A percentile compares a stretch with the other conserved stretches of the same genome.
phyloP scores from a whole-genome alignment of 805 yeast species.

The Schwanniomyces sp. region DNA sequence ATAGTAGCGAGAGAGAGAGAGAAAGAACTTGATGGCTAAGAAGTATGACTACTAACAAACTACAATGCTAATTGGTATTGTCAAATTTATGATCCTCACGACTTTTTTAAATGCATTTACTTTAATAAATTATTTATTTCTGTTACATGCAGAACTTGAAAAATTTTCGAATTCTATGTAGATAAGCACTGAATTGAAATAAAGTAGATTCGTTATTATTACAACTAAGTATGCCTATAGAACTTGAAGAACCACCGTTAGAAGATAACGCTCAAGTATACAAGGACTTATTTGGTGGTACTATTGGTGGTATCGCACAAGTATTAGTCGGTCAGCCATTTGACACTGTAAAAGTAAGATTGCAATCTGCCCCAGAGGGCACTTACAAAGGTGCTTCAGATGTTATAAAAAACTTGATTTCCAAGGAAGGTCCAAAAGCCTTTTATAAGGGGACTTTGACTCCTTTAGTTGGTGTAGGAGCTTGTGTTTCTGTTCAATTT shows the following conservation, averaged over 20 bases:
- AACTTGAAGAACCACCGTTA: conserved; percentile 42
- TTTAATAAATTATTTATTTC: conserved; percentile 72
- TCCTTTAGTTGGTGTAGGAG: conserved; percentile 68
- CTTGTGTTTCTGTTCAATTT: conserved; percentile 94
- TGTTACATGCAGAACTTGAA: background rate
- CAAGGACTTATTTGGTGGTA: conserved; percentile 87
- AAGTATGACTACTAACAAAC: background rate
- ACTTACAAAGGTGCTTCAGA: conserved; percentile 71
- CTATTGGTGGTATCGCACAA: conserved; percentile 94
- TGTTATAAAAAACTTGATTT: conserved; percentile 68
- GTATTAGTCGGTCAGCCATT: conserved; percentile 96
- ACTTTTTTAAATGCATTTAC: conserved; percentile 56
- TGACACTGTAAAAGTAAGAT: conserved; percentile 89
- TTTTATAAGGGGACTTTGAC: conserved; percentile 49
- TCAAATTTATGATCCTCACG: background rate
- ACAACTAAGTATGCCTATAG: conserved; percentile 33
- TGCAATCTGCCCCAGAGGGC: conserved; percentile 85
- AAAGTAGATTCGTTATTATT: background rate
- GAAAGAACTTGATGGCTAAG: background rate
- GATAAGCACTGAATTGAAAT: background rate
- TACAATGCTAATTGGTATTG: background rate
- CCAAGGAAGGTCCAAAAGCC: conserved; percentile 41
- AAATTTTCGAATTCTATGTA: background rate
- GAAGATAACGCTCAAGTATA: conserved; percentile 45
- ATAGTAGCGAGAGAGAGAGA: conserved; percentile 1